phyloP scores from a whole-genome alignment of 257 asterid species.

The Salvia splendens region DNA sequence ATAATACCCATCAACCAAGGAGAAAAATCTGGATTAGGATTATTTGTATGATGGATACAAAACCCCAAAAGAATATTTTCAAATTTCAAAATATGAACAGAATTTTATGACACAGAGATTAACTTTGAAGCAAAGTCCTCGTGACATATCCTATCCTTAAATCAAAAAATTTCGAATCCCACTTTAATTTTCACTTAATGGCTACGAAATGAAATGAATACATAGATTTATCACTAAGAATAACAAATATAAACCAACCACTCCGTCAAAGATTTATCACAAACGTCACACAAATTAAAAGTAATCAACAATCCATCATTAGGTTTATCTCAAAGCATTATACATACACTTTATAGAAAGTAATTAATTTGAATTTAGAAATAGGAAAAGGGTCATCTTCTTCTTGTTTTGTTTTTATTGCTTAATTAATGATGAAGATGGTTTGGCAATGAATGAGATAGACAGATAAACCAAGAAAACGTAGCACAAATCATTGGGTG shows the following conservation, averaged over 20 bases:
- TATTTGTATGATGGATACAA: not conserved
- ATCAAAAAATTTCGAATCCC: not conserved
- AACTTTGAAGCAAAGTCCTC: not conserved
- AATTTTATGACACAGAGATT: not conserved
- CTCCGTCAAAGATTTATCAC: constrained; percentile 17
- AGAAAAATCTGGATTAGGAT: too few relatives aligned
- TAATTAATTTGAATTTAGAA: not conserved
- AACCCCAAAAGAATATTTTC: not conserved
- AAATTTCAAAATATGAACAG: not conserved
- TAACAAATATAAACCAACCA: constrained; percentile 28
- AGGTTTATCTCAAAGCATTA: constrained; percentile 1
- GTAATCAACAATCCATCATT: constrained; percentile 1
- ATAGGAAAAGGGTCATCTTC: not conserved
- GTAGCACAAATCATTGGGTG: constrained; percentile 60
- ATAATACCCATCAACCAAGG: too few relatives aligned
- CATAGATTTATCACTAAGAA: not conserved
- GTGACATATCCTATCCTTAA: not conserved
- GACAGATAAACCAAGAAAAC: constrained; percentile 36
- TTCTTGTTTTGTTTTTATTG: not conserved
- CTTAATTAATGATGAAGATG: constrained; percentile 21
- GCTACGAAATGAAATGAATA: not conserved
- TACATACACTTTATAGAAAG: not conserved
- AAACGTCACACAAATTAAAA: not conserved
- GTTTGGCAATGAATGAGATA: constrained; percentile 35
- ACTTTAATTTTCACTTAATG: constrained; percentile 13